Evolutionary conservation across 306 rosid species (phyloP).

Genomic region (Spatholobus suberectus): DNA sequence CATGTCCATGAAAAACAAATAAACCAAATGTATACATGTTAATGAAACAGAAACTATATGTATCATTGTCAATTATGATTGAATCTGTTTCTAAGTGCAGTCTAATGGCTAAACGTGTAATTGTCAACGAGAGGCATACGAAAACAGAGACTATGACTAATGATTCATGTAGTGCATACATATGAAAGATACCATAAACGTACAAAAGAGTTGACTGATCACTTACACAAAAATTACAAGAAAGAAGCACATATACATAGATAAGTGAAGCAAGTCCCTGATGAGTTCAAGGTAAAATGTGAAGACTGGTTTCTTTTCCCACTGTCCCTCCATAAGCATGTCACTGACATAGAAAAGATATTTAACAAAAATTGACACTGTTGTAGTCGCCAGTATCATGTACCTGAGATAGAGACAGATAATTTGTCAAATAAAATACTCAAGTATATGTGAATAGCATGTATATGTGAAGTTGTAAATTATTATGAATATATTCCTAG

Average conservation of each 20-base stretch:
- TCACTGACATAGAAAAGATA: slow-evolving; percentile 91
- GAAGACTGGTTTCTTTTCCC: slow-evolving; percentile 97
- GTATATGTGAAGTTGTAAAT: slow-evolving; percentile 3
- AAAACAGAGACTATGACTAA: neutral
- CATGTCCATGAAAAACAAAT: slow-evolving; percentile 1
- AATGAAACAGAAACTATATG: neutral
- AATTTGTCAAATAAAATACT: slow-evolving; percentile 26
- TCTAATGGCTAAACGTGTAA: neutral
- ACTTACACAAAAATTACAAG: slow-evolving; percentile 95
- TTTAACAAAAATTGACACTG: slow-evolving; percentile 85
- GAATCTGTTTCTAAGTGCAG: slow-evolving; percentile 24
- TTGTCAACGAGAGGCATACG: neutral
- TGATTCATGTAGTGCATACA: slow-evolving; percentile 1
- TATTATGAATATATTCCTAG: neutral
- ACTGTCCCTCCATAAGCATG: slow-evolving; percentile 98
- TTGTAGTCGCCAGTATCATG: slow-evolving; percentile 98
- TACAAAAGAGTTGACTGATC: slow-evolving; percentile 22
- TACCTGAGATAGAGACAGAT: slow-evolving; percentile 68
- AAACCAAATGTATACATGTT: slow-evolving; percentile 5
- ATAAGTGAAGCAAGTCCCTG: slow-evolving; percentile 95
- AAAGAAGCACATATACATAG: slow-evolving; percentile 96
- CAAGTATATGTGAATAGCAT: neutral
- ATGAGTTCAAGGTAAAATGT: slow-evolving; percentile 96
- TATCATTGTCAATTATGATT: slow-evolving; percentile 18
- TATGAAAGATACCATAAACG: slow-evolving; percentile 16